phyloP scores from a whole-genome alignment of 371 early-diverging fungal species.

The Polyrhizophydium stewartii region DNA sequence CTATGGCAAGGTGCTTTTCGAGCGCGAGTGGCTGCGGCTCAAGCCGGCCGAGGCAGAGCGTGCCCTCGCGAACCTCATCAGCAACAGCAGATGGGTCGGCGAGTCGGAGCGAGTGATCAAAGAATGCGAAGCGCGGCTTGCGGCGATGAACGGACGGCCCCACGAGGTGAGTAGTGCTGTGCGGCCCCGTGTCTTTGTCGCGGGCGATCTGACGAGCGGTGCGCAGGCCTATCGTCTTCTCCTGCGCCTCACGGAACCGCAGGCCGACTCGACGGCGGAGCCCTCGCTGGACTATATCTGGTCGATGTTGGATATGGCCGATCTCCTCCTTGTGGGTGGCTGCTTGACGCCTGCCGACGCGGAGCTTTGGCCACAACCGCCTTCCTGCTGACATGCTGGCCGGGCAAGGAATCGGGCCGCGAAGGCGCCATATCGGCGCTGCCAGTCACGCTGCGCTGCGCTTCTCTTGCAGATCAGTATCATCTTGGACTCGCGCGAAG shows the following conservation, averaged over 20 bases:
- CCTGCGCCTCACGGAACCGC: neutral
- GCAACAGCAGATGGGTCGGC: no score
- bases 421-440: constrained; percentile 1
- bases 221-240: constrained; percentile 1
- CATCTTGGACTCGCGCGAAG: neutral
- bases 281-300: neutral
- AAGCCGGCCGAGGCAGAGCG: neutral
- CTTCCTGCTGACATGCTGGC: neutral
- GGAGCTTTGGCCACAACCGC: no score
- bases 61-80: neutral
- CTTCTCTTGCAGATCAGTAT: neutral
- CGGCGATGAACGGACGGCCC: neutral
- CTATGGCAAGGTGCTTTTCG: neutral
- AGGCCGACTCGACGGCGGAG: no score
- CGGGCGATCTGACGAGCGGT: neutral
- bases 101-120: neutral
- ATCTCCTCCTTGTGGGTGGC: neutral
- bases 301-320: neutral
- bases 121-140: neutral
- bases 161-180: neutral
- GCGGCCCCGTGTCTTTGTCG: neutral
- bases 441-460: neutral
- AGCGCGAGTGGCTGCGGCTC: neutral
- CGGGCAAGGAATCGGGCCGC: neutral
- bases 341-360: neutral